These are phyloP conservation scores for Paraurostyla sp. DNA, from an alignment of 73 alveolate species.

Conservation along the genomic window DNA sequence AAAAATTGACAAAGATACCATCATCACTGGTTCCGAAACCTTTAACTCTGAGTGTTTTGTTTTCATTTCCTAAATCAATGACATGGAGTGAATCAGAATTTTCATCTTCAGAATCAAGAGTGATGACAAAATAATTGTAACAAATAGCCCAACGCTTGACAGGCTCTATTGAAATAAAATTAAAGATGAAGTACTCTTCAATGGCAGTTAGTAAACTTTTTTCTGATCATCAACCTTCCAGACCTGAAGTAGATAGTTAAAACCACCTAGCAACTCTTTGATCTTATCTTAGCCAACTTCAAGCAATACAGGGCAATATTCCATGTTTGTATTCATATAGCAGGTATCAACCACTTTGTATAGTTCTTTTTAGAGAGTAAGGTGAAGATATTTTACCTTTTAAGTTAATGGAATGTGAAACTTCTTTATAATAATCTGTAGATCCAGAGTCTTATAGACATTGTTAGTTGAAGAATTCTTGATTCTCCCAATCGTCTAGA, in stretches of 20 bases:
- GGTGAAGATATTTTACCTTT: background rate
- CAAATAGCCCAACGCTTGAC: slow-evolving; percentile 8
- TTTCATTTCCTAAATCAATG: background rate
- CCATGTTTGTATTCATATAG: background rate
- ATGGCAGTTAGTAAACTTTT: background rate
- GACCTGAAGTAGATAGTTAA: background rate
- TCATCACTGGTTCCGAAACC: background rate
- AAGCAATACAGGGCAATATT: background rate
- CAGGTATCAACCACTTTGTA: background rate
- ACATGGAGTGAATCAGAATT: background rate
- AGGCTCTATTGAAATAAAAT: background rate
- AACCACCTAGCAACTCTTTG: background rate
- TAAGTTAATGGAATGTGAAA: background rate
- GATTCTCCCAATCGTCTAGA: background rate
- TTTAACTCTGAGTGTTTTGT: background rate
- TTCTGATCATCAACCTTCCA: background rate
- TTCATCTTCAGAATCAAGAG: background rate
- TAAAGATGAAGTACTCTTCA: background rate
- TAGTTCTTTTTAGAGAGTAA: background rate
- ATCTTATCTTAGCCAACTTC: background rate
- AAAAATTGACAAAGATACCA: background rate
- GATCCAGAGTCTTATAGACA: background rate
- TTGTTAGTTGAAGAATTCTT: background rate
- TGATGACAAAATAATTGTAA: background rate
- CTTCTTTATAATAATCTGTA: background rate